phyloP scores from a whole-genome alignment of 1,284 basidiomycete species.

The Coniophora puteana region DNA sequence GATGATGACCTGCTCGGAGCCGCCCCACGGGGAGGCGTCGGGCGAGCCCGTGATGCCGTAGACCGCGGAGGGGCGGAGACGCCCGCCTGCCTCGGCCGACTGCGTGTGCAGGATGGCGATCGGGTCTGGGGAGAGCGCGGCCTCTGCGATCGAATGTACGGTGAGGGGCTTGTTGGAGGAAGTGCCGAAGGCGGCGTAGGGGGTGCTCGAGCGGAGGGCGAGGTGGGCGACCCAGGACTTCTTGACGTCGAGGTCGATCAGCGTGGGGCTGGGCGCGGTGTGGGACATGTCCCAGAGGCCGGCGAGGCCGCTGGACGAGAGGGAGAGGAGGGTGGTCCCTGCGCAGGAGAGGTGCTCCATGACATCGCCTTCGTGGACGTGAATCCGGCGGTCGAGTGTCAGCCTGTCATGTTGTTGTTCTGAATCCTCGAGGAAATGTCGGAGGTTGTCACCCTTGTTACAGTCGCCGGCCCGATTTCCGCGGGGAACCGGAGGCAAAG shows the following conservation, averaged over 20 bases:
- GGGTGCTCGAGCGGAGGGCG: slow-evolving; percentile 41
- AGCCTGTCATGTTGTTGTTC: too few species aligned
- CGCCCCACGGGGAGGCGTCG: slow-evolving; percentile 56
- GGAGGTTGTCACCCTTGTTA: too few species aligned
- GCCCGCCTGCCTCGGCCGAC: too few species aligned
- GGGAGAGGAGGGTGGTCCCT: slow-evolving; percentile 42
- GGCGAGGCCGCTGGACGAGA: slow-evolving; percentile 54
- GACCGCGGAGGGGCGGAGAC: slow-evolving; percentile 49
- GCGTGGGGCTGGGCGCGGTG: slow-evolving; percentile 21
- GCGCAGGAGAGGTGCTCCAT: slow-evolving; percentile 53
- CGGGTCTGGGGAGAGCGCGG: slow-evolving; percentile 41
- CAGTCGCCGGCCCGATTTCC: too few species aligned
- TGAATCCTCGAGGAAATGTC: slow-evolving; percentile 19
- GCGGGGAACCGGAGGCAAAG: slow-evolving; percentile 25
- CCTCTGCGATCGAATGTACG: slow-evolving; percentile 49
- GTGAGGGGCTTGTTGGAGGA: slow-evolving; percentile 55
- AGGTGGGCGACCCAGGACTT: slow-evolving; percentile 63
- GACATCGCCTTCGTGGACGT: slow-evolving; percentile 39
- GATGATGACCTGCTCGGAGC: slow-evolving; percentile 67
- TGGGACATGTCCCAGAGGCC: slow-evolving; percentile 33
- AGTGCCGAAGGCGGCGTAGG: slow-evolving; percentile 67
- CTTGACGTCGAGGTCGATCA: slow-evolving; percentile 40
- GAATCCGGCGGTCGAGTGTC: too few species aligned
- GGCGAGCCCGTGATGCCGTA: slow-evolving; percentile 65
- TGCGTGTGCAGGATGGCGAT: slow-evolving; percentile 42